A percentile compares a stretch with the other conserved stretches of the same genome.
Evolutionary conservation across 225 moss, liverwort and hornwort genomes (phyloP).

Genomic region (Pleurozium schreberi): DNA sequence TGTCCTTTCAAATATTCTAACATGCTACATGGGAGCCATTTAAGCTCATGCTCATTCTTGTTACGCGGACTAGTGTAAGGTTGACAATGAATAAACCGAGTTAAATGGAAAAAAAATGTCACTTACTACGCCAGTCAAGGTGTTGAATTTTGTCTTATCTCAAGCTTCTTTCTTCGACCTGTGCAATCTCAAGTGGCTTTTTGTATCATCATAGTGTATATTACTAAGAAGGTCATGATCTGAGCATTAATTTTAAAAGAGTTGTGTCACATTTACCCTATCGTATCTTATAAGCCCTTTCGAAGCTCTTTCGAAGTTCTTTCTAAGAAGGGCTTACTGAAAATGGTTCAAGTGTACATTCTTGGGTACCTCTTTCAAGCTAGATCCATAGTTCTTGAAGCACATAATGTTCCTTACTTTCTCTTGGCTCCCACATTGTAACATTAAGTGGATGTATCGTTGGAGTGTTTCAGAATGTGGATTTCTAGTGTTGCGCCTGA

Average conservation of each 20-base stretch:
- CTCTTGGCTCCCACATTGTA: not conserved
- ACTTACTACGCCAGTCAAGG: not conserved
- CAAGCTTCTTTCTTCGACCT: not conserved
- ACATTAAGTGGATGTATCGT: not conserved
- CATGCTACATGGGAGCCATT: not conserved
- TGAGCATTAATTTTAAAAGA: not conserved
- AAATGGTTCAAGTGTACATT: not conserved
- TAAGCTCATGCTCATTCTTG: not conserved
- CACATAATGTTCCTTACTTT: not conserved
- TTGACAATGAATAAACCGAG: not conserved
- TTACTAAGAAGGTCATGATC: not conserved
- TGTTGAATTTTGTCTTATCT: not conserved
- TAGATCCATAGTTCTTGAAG: not conserved
- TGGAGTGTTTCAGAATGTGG: conserved; percentile 45
- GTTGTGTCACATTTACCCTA: not conserved
- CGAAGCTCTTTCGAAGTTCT: not conserved
- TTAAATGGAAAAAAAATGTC: not conserved
- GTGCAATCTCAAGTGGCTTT: not conserved
- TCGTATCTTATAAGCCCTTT: not conserved
- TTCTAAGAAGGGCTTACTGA: not conserved
- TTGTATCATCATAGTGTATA: not conserved
- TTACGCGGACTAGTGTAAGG: not conserved
- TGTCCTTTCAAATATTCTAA: not conserved
- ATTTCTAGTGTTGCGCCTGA: conserved; percentile 58
- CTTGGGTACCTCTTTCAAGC: not conserved